Base-by-base conservation (phyloP, 2,329 filamentous ascomycete genomes). In the Pezicula rhizophila region DNA sequence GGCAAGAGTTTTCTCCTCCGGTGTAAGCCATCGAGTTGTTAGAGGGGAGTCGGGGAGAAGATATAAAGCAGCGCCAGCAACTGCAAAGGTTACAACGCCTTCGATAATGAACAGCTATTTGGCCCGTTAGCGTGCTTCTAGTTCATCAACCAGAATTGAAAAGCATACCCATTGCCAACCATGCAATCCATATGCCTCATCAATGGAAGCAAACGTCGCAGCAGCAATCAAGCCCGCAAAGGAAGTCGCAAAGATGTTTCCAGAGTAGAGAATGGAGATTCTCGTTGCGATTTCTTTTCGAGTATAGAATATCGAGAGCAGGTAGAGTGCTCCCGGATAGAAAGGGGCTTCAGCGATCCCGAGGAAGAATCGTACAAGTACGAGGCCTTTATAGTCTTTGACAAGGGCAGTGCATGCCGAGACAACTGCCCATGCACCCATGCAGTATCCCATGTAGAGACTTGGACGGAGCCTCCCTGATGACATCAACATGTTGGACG, bases 401-500 rank as follows among this genome's bases (percentile, higher is more conserved):
- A 66, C 64, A 3, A 68, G 63, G 10, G 62, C 63, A 12, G 65
- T 68, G 37, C 77, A 71, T 8, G 74, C 78, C 0, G 75, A 71
- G 0, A 78, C 75, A 10, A 77, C 61, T 2, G 75, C 75, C 75
- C 75, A 78, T 8, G n/a, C n/a, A n/a, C 8, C 25, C 25, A 26
- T 26, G 5, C 5, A 5, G 14, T 6, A 17, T 37, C 5, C 34
- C 57, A 76, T 69, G 55, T 74, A 76, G 10, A 68, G 56, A 1
- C 69, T 70, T 0, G 73, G 73, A 20, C 66, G 46, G 68, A 65
- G 58, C 60, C 48, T 25, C n/a, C n/a, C n/a, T n/a, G n/a, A n/a
- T n/a, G 40, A 47, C 33, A 50, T 63, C 1, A 71, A 42, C 62
- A 71, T 68, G 49, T 71, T 71, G 45, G 68, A 70, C 0, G 67